Percentiles rank a stretch among this genome's conserved stretches.
Evolutionary conservation across 768 basidiomycete genomes (phyloP).

Genomic region (Imleria badia): DNA sequence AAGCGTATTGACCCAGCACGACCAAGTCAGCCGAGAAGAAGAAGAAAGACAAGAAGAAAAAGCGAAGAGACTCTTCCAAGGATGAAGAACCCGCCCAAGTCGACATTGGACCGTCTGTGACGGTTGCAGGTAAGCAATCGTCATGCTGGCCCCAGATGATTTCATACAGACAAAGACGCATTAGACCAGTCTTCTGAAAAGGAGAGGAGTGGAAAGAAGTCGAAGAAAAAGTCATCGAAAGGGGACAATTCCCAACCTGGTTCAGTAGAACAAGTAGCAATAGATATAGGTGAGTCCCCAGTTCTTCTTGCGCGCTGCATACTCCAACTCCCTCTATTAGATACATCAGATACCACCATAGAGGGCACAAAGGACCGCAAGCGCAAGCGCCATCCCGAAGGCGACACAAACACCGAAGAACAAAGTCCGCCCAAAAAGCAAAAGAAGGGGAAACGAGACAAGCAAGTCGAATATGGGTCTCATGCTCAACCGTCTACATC

Average conservation of each 20-base stretch:
- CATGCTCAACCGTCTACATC: neutral
- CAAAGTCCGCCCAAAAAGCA: conserved; percentile 20
- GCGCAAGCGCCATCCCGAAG: conserved; percentile 18
- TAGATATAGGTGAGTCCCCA: conserved; percentile 1
- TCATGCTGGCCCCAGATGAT: neutral
- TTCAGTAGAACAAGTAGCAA: neutral
- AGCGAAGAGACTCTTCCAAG: conserved; percentile 19
- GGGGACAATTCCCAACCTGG: neutral
- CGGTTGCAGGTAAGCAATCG: neutral
- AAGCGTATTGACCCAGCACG: conserved; percentile 7
- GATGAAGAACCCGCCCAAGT: neutral
- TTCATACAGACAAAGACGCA: neutral
- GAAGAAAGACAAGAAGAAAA: conserved; percentile 43
- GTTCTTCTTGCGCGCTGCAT: neutral
- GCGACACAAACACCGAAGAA: conserved; percentile 1
- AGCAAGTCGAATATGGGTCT: neutral
- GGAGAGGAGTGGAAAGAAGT: conserved; percentile 4
- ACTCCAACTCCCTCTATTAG: neutral
- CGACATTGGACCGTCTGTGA: neutral
- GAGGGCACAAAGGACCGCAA: conserved; percentile 25
- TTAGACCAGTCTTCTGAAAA: conserved; percentile 1
- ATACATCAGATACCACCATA: conserved; percentile 4
- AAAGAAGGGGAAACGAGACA: conserved; percentile 28
- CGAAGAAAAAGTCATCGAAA: conserved; percentile 9
- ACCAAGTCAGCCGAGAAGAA: conserved; percentile 28